Percentiles rank a stretch among this genome's conserved stretches.
phyloP scores from a whole-genome alignment of 768 basidiomycete species.

The Dictyophora rubrovolvata region DNA sequence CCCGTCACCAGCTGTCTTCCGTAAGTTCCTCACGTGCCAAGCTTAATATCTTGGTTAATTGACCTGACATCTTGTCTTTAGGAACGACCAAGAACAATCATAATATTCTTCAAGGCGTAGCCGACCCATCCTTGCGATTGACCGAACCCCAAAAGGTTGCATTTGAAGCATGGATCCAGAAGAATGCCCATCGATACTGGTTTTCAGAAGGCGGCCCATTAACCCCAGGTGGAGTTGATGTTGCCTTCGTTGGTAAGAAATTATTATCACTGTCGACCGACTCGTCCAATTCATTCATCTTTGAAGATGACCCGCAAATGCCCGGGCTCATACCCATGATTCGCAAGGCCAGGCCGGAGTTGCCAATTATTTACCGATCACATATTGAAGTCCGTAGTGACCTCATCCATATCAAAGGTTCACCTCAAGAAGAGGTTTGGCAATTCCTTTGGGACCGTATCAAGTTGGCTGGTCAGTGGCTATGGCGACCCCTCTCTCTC shows the following conservation, averaged over 20 bases:
- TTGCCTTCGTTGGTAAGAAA: constrained; percentile 73
- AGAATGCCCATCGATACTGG: constrained; percentile 75
- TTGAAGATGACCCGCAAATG: constrained; percentile 81
- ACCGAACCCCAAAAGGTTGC: constrained; percentile 41
- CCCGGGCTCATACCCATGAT: constrained; percentile 91
- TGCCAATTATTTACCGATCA: constrained; percentile 88
- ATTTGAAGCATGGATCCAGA: constrained; percentile 29
- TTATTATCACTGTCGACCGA: not conserved
- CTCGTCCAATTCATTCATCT: constrained; percentile 7
- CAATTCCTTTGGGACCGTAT: constrained; percentile 93
- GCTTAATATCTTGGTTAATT: not conserved
- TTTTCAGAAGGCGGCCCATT: constrained; percentile 77
- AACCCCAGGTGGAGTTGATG: constrained; percentile 71
- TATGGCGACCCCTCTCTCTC: constrained; percentile 39
- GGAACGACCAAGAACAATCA: constrained; percentile 57
- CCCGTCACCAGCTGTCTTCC: constrained; percentile 81
- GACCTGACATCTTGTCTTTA: constrained; percentile 3
- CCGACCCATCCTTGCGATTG: constrained; percentile 65
- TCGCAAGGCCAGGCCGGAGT: constrained; percentile 68
- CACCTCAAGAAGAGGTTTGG: constrained; percentile 89
- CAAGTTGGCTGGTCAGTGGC: constrained; percentile 80
- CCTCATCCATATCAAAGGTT: constrained; percentile 69
- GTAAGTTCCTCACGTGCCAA: constrained; percentile 56
- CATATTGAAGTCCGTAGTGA: constrained; percentile 90
- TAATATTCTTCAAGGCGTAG: constrained; percentile 91